phyloP scores from a whole-genome alignment of 31 red algal species.

The Asparagopsis taxiformis region DNA sequence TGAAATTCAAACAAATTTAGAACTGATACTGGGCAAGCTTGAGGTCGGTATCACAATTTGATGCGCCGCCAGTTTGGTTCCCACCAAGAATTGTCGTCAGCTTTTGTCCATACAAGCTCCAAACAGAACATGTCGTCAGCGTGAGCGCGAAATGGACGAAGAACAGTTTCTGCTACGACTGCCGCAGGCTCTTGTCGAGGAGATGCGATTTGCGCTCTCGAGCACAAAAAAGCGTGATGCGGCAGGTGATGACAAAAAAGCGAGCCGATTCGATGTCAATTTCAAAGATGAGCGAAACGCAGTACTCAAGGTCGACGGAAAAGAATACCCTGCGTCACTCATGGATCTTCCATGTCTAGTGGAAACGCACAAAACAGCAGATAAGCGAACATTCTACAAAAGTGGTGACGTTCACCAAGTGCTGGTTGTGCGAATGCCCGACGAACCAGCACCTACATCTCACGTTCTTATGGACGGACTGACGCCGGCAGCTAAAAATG shows the following conservation, averaged over 20 bases:
- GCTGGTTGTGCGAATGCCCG: constrained; percentile 72
- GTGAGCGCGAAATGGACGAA: constrained; percentile 65
- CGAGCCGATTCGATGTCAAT: constrained; percentile 47
- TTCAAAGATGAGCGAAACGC: constrained; percentile 78
- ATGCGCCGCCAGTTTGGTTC: too few relatives aligned
- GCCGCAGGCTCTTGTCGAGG: constrained; percentile 63
- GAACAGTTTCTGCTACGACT: constrained; percentile 87
- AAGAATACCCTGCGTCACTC: constrained; percentile 75
- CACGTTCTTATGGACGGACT: constrained; percentile 56
- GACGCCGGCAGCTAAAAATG: constrained; percentile 74
- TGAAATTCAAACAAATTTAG: too few relatives aligned
- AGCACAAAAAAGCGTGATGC: constrained; percentile 59
- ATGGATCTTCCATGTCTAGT: constrained; percentile 89
- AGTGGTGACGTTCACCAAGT: constrained; percentile 85
- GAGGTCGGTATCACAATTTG: too few relatives aligned
- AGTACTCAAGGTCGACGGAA: constrained; percentile 61
- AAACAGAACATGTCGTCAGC: not conserved
- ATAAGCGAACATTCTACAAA: constrained; percentile 93
- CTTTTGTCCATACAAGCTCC: too few relatives aligned
- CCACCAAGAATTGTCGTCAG: too few relatives aligned
- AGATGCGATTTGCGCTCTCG: constrained; percentile 67
- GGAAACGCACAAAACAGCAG: constrained; percentile 87
- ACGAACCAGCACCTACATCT: constrained; percentile 38
- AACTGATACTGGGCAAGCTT: too few relatives aligned
- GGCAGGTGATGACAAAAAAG: constrained; percentile 42